Evolutionary conservation across 1,284 basidiomycete genomes (phyloP).

Genomic region (Leccinum pachyderme): DNA sequence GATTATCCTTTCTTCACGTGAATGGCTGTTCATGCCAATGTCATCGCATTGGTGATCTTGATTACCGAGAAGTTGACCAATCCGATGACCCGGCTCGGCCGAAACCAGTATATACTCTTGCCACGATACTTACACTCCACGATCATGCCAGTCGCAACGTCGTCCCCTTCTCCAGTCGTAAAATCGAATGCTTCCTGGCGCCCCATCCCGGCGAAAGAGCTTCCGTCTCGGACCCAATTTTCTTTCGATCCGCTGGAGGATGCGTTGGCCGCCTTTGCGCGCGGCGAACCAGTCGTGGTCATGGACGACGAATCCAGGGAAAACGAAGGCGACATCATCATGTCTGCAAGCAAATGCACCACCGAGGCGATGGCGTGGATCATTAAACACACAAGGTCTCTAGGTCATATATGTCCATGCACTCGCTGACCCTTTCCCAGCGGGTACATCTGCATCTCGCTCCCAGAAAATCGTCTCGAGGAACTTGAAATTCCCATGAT

Average conservation of each 20-base stretch:
- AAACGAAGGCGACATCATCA: constrained; percentile 94
- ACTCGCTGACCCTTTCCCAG: constrained; percentile 42
- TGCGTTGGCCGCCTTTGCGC: constrained; percentile 74
- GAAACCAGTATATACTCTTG: background rate
- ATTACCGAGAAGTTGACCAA: background rate
- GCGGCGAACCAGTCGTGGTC: constrained; percentile 90
- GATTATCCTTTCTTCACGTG: too few relatives aligned
- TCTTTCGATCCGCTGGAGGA: constrained; percentile 74
- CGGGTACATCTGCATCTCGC: constrained; percentile 92
- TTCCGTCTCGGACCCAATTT: constrained; percentile 37
- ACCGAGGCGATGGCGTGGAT: constrained; percentile 99
- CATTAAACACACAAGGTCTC: constrained; percentile 91
- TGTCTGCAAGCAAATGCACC: constrained; percentile 78
- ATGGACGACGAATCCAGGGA: constrained; percentile 94
- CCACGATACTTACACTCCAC: background rate
- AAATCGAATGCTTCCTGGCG: constrained; percentile 25
- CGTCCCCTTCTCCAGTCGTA: background rate
- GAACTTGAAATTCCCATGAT: constrained; percentile 92
- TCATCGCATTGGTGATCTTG: too few relatives aligned
- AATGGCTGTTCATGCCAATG: too few relatives aligned
- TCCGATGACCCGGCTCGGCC: background rate
- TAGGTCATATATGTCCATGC: constrained; percentile 3
- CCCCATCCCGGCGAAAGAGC: constrained; percentile 12
- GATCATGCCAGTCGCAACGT: constrained; percentile 10
- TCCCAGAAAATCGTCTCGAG: constrained; percentile 75